Conservation (phyloP, 371 early-diverging fungal genomes). For the Mortierella sp. region DNA sequence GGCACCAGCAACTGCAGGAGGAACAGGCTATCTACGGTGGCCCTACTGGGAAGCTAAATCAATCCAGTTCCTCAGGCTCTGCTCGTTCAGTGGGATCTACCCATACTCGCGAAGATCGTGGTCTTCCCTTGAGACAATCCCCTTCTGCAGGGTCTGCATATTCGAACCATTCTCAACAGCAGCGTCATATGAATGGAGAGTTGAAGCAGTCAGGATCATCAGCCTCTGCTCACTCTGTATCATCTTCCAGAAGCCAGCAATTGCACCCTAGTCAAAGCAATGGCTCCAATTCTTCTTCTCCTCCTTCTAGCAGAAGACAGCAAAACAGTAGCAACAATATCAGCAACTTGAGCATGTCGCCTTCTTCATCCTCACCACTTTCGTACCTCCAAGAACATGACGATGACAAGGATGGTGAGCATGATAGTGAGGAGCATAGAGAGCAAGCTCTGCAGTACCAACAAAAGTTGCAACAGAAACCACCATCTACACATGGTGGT, state of each 20-base stretch:
- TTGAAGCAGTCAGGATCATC: constrained; percentile 50
- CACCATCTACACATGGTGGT: constrained; percentile 40
- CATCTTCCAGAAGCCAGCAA: constrained; percentile 21
- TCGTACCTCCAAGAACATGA: constrained; percentile 37
- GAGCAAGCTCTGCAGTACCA: constrained; percentile 57
- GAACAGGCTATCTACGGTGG: constrained; percentile 13
- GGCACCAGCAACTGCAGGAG: constrained; percentile 30
- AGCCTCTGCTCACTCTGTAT: constrained; percentile 26
- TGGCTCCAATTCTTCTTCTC: constrained; percentile 24
- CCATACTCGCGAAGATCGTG: constrained; percentile 15
- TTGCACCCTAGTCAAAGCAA: constrained; percentile 18
- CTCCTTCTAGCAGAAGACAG: constrained; percentile 11
- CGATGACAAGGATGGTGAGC: constrained; percentile 27
- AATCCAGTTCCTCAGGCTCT: constrained; percentile 43
- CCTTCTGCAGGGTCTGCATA: constrained; percentile 22
- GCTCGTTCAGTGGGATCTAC: constrained; percentile 38
- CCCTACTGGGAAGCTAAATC: constrained; percentile 22
- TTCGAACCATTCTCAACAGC: constrained; percentile 23
- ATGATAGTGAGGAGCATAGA: constrained; percentile 36
- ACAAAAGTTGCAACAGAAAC: constrained; percentile 55
- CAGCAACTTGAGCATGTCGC: background rate
- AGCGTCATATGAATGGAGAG: constrained; percentile 31
- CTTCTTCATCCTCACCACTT: constrained; percentile 47
- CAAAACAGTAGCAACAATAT: constrained; percentile 5
- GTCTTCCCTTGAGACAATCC: too few relatives aligned